A percentile compares a stretch with the other conserved stretches of the same genome.
phyloP scores from a whole-genome alignment of 495 filamentous ascomycete genomes.

The Podospora conica region DNA sequence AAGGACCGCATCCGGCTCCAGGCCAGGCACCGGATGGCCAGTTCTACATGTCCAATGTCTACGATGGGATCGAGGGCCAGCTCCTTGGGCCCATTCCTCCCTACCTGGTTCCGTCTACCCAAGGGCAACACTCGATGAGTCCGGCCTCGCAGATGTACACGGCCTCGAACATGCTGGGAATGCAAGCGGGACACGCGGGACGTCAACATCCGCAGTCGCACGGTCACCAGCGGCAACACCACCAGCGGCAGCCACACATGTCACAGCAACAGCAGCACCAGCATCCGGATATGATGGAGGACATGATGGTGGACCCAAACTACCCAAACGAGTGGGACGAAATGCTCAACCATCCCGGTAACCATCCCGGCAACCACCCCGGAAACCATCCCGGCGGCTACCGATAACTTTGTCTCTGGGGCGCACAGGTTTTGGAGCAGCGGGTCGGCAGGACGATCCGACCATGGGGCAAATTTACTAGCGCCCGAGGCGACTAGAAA shows the following conservation, averaged over 20 bases:
- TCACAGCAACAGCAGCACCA: constrained; percentile 8
- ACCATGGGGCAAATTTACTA: not conserved
- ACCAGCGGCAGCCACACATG: constrained; percentile 25
- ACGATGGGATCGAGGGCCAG: constrained; percentile 45
- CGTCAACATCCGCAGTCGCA: constrained; percentile 13
- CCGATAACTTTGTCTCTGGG: not conserved
- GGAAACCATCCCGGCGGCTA: constrained; percentile 10
- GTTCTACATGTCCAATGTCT: constrained; percentile 38
- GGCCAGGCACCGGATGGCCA: constrained; percentile 24
- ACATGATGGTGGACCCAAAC: constrained; percentile 30
- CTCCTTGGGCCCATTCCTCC: constrained; percentile 41
- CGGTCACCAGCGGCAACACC: constrained; percentile 8
- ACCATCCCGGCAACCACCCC: too few species aligned
- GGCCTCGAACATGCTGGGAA: constrained; percentile 16
- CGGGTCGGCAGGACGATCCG: not conserved
- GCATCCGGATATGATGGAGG: constrained; percentile 32
- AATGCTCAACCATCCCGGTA: constrained; percentile 16
- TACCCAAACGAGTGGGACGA: constrained; percentile 26
- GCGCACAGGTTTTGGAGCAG: not conserved
- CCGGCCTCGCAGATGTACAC: constrained; percentile 35
- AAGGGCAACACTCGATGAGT: constrained; percentile 33
- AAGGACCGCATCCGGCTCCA: constrained; percentile 15
- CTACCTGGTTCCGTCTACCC: constrained; percentile 35
- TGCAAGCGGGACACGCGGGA: constrained; percentile 17
- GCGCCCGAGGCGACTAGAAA: not conserved